Evolutionary conservation across 768 basidiomycete genomes (phyloP).

Genomic region (Roridomyces roridus): DNA sequence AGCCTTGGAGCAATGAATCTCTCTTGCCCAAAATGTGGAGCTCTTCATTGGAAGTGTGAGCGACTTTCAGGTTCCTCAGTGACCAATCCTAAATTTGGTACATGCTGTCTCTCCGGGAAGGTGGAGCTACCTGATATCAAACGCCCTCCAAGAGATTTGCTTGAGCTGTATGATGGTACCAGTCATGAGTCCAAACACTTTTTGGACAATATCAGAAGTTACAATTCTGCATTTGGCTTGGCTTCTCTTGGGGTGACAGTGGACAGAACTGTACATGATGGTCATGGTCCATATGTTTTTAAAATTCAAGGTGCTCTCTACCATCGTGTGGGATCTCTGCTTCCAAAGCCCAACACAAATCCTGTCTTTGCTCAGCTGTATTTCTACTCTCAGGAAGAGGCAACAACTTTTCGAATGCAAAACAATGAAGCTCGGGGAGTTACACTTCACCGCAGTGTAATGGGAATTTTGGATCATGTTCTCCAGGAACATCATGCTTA

Average conservation of each 20-base stretch:
- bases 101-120: constrained; percentile 44
- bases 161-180: constrained; percentile 23
- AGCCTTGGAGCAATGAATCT: constrained; percentile 42
- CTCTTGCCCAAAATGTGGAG: too few relatives aligned
- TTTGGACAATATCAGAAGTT: too few relatives aligned
- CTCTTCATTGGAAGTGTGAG: constrained; percentile 44
- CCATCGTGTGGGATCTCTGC: constrained; percentile 36
- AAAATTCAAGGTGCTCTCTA: constrained; percentile 36
- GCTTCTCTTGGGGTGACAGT: constrained; percentile 34
- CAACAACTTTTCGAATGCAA: constrained; percentile 1
- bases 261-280: constrained; percentile 26
- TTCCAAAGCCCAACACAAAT: constrained; percentile 24
- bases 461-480: constrained; percentile 11
- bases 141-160: constrained; percentile 30
- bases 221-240: constrained; percentile 39
- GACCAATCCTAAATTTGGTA: constrained; percentile 33
- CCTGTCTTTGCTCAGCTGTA: constrained; percentile 37
- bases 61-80: constrained; percentile 19
- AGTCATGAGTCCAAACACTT: constrained; percentile 26
- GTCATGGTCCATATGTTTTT: constrained; percentile 33
- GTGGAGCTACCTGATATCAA: constrained; percentile 33
- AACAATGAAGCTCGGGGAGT: neutral
- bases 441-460: constrained; percentile 19
- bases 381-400: constrained; percentile 5
- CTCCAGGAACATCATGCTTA: constrained; percentile 1